phyloP scores from a whole-genome alignment of 2,329 filamentous ascomycete genomes.

The Fusarium dlaminii region DNA sequence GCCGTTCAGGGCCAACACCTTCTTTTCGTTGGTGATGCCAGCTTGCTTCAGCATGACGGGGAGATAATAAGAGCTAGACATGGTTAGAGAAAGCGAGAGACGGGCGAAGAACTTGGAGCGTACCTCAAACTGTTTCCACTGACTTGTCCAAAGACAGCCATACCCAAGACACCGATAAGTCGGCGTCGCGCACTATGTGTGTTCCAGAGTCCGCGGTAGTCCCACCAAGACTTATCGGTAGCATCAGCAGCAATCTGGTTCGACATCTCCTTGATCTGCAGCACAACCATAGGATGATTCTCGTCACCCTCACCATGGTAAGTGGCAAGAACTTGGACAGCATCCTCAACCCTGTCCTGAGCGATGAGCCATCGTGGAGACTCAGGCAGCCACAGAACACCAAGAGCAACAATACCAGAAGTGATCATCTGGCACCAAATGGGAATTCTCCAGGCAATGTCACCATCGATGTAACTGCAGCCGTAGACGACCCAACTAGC shows the following conservation, averaged over 20 bases:
- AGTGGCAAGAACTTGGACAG: constrained; percentile 53
- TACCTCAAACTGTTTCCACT: constrained; percentile 57
- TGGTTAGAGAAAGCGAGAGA: not conserved
- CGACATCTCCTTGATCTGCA: constrained; percentile 61
- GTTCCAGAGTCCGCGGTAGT: constrained; percentile 63
- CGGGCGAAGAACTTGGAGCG: rapidly evolving
- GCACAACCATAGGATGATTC: constrained; percentile 60
- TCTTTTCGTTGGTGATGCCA: constrained; percentile 60
- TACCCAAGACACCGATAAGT: constrained; percentile 60
- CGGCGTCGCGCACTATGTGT: constrained; percentile 58
- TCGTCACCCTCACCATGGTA: constrained; percentile 63
- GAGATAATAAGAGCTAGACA: constrained; percentile 62
- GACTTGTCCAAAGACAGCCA: constrained; percentile 64
- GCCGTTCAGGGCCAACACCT: constrained; percentile 60
- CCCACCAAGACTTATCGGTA: constrained; percentile 65
- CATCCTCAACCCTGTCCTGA: constrained; percentile 53
- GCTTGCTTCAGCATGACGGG: constrained; percentile 60
- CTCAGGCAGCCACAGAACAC: constrained; percentile 57
- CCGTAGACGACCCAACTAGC: constrained; percentile 65
- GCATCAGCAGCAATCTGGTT: constrained; percentile 58
- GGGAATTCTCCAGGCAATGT: constrained; percentile 57
- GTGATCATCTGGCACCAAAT: constrained; percentile 63
- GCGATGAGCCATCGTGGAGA: constrained; percentile 59
- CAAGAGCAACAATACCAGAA: constrained; percentile 57
- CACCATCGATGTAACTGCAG: constrained; percentile 51